Evolutionary conservation across 345 rosid species (phyloP), one percentile per base, ranked within the genome.

Genomic region (Conringia planisiliqua): DNA sequence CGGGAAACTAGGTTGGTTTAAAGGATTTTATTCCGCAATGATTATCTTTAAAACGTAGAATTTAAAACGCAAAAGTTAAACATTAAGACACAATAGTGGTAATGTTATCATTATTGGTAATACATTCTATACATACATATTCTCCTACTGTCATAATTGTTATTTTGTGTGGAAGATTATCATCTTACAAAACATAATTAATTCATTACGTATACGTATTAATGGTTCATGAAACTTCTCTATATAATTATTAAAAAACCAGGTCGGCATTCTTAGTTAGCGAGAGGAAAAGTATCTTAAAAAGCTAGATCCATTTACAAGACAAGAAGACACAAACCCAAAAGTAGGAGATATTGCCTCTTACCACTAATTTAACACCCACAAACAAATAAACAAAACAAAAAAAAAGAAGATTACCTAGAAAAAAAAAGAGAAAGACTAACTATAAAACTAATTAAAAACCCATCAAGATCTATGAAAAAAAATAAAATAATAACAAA

Each of bases 261-360:
- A 57, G 54, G 76, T 63, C 76, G 72, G 71, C 72, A 38, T 57
- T 55, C 38, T 38, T 20, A 11, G 63, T 56, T 71, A 63, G 73
- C 63, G 58, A 66, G 32, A 77, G 69, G 59, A 71, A 71, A 71
- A 71, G 77, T 78, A 78, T 65, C 40, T 50, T 65, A 59, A 36
- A 73, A 79, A 79, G 82, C 66, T 61, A 78, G 69, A 55, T 62
- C 71, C 82, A 79, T 79, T 79, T 79, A 79, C 78, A 73, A 78
- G 77, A 78, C 81, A 78, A 60, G 77, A 78, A 66, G 69, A 73
- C 78, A 73, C 57, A 78, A 51, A 73, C 81, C 72, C 77, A 65
- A 77, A 78, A 73, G 74, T 61, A 52, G 70, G 78, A 60, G 74
- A 72, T 66, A 43, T 54, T 78, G 73, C 74, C 59, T 72, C 48